phyloP scores from a whole-genome alignment of 2,329 filamentous ascomycete genomes.

The Neobulgaria alba region DNA sequence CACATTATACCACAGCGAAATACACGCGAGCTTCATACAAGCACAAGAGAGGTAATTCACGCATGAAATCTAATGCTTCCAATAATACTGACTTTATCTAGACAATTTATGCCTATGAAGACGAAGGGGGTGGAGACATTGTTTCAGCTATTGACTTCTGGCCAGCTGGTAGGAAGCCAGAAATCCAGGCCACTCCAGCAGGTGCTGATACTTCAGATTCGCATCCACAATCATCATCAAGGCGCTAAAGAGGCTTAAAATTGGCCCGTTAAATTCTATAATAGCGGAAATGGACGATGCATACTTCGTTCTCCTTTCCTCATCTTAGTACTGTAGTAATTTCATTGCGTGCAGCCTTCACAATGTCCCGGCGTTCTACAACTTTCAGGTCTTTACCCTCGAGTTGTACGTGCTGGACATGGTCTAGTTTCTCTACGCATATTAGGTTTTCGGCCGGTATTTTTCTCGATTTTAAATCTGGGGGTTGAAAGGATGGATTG shows the following conservation, averaged over 20 bases:
- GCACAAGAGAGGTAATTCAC: slow-evolving; percentile 78
- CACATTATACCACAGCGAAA: slow-evolving; percentile 96
- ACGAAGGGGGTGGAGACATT: slow-evolving; percentile 86
- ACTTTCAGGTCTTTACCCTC: slow-evolving; percentile 7
- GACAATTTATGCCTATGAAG: slow-evolving; percentile 97
- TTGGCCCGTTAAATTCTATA: background rate
- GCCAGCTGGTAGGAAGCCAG: slow-evolving; percentile 30
- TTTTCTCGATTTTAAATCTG: no score
- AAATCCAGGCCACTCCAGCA: slow-evolving; percentile 9
- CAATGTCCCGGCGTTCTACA: slow-evolving; percentile 7
- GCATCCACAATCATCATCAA: slow-evolving; percentile 20
- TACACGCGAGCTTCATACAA: slow-evolving; percentile 94
- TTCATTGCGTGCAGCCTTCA: slow-evolving; percentile 15
- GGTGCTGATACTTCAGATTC: slow-evolving; percentile 14
- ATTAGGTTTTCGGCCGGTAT: no score
- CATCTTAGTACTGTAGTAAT: slow-evolving; percentile 13
- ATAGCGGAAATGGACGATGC: slow-evolving; percentile 2
- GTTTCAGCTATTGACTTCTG: slow-evolving; percentile 96
- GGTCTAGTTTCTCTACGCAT: no score
- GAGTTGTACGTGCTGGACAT: slow-evolving; percentile 21
- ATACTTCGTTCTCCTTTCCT: slow-evolving; percentile 9
- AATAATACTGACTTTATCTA: slow-evolving; percentile 33
- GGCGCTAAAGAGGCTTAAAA: slow-evolving; percentile 15
- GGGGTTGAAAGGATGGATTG: slow-evolving; percentile 2
- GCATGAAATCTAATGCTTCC: slow-evolving; percentile 9